Evolutionary conservation across 805 yeast species (phyloP), one percentile per base, ranked within the genome.

Genomic region (Debaryomyces castellii): DNA sequence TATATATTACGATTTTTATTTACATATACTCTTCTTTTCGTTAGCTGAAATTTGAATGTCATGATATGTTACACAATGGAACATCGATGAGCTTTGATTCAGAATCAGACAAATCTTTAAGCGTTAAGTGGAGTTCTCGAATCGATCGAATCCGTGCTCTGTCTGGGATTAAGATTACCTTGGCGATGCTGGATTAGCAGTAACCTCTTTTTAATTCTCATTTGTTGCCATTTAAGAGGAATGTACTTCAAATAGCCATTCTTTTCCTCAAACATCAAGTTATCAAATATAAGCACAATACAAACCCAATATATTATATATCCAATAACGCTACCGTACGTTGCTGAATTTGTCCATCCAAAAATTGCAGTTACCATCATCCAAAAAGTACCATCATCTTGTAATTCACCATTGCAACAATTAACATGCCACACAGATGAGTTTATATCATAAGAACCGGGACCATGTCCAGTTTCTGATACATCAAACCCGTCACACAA

Each of bases 261-360:
- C 35, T 59, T 59, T 48, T 72, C 77, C 51, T 71, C 74, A 45
- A 54, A 62, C 41, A 67, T 49, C 39, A 62, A 60, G 28, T 58
- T 42, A 16, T 60, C 58, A 42, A 71, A 62, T 63, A 67, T 61
- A 9, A 44, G 44, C 5, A 64, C 61, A 2, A 71, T 66, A 6
- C 60, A 50, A 7, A 62, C 14, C 77, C 77, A 73, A 52, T 71
- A 73, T 5, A 55, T 53, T 32, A 60, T 57, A 51, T 73, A 73
- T 34, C 65, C 52, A 7, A 56, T 52, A 8, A 73, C 74, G 48
- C 74, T 69, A 4, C 74, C 76, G 54, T 70, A 69, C 3, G 77
- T 72, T 14, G 77, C 77, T 14, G 73, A 60, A 48, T 72, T 72
- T 22, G 76, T 71, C 77, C 77, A 72, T 3, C 77, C 77, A 37